A percentile compares a stretch with the other conserved stretches of the same genome.
phyloP scores from a whole-genome alignment of 2,329 filamentous ascomycete species.

The Arthrocladium fulminans region DNA sequence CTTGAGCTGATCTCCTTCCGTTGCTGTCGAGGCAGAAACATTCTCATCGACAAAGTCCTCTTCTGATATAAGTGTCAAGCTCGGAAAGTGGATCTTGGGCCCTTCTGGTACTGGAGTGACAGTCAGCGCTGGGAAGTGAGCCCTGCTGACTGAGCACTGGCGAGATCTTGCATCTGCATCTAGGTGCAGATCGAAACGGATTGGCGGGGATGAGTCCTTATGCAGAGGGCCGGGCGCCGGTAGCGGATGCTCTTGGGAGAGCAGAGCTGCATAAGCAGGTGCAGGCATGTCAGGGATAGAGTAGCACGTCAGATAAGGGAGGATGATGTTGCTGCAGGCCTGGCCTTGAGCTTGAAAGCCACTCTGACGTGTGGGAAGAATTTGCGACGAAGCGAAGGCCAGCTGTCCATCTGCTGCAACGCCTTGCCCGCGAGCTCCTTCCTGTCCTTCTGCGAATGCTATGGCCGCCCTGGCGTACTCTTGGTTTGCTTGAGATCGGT shows the following conservation, averaged over 20 bases:
- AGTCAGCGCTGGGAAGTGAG: background rate
- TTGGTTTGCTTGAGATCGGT: background rate
- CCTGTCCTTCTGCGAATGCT: background rate
- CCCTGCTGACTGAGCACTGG: background rate
- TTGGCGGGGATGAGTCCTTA: background rate
- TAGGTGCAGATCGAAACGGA: background rate
- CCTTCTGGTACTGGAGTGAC: background rate
- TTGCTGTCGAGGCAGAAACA: no score
- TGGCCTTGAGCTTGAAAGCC: background rate
- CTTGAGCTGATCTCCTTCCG: no score
- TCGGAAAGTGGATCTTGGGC: background rate
- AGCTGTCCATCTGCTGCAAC: background rate
- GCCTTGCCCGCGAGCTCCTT: background rate
- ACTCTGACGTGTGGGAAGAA: background rate
- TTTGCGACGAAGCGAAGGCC: background rate
- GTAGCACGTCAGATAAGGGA: no score
- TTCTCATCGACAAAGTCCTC: no score
- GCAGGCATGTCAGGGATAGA: no score
- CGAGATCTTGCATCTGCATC: background rate
- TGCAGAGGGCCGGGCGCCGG: no score
- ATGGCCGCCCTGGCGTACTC: background rate
- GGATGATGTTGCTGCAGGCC: no score
- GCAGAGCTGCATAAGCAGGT: no score
- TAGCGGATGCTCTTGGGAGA: no score
- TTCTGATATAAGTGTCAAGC: no score